These are phyloP conservation scores for Tremella mesenterica DNA, from an alignment of 768 basidiomycete species.

Conservation along the genomic window DNA sequence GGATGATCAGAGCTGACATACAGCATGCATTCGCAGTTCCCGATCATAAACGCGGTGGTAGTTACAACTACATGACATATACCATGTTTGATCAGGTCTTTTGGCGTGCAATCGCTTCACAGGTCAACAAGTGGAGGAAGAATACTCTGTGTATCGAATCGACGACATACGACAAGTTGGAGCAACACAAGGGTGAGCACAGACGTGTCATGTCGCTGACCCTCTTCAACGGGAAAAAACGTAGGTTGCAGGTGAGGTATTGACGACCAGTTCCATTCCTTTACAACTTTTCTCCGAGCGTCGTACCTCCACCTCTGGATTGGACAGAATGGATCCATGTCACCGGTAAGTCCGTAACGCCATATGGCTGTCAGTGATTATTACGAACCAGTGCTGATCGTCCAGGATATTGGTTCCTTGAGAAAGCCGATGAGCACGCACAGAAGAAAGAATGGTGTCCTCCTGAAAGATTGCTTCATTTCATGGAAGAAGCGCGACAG, in stretches of 20 bases:
- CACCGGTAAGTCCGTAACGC: neutral
- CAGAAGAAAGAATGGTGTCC: conserved; percentile 68
- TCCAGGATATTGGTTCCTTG: conserved; percentile 97
- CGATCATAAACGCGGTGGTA: conserved; percentile 93
- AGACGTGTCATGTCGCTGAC: neutral
- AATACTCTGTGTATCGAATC: conserved; percentile 63
- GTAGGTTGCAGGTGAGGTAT: too few species aligned
- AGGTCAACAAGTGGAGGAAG: conserved; percentile 88
- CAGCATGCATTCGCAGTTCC: conserved; percentile 92
- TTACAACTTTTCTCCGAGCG: conserved; percentile 87
- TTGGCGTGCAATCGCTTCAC: conserved; percentile 87
- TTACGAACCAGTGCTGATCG: too few species aligned
- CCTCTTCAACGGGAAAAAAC: too few species aligned
- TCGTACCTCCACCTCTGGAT: conserved; percentile 87
- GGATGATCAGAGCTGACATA: neutral
- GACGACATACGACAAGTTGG: conserved; percentile 88
- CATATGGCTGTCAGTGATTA: neutral
- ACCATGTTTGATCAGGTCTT: conserved; percentile 79
- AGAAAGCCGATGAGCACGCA: conserved; percentile 74
- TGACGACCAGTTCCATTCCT: conserved; percentile 69
- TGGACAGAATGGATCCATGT: conserved; percentile 97
- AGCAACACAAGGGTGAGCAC: conserved; percentile 64
- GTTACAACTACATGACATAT: conserved; percentile 98
- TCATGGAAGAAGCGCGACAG: conserved; percentile 69
- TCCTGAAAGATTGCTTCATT: conserved; percentile 66